phyloP scores from a whole-genome alignment of 257 asterid species.

The Nicotiana sylvestris region DNA sequence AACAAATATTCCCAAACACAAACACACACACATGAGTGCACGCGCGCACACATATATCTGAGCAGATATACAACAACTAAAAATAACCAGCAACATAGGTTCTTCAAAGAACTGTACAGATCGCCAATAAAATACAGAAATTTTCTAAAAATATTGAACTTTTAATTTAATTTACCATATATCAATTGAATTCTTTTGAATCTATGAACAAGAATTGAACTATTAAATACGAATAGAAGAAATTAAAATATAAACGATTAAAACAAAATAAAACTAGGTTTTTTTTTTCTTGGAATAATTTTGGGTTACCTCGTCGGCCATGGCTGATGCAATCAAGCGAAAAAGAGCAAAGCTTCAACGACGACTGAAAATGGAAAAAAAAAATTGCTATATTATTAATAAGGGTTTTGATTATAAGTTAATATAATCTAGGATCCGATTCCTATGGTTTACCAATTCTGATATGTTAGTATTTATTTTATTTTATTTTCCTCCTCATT shows the following conservation, averaged over 20 bases:
- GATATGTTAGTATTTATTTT: neutral
- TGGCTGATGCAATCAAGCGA: constrained; percentile 6
- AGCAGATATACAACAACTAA: neutral
- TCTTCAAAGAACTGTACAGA: neutral
- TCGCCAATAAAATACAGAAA: neutral
- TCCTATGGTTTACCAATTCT: neutral
- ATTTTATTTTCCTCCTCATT: neutral
- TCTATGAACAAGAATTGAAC: neutral
- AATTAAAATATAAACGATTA: neutral
- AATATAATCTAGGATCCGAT: neutral
- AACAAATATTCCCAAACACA: neutral
- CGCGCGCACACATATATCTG: neutral
- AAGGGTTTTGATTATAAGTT: neutral
- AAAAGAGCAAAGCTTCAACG: neutral
- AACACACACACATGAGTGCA: neutral
- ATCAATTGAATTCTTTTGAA: neutral
- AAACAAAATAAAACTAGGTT: neutral
- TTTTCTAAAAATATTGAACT: neutral
- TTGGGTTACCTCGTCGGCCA: constrained; percentile 17
- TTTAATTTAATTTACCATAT: neutral
- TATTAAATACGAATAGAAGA: neutral
- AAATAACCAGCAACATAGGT: neutral
- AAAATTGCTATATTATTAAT: neutral
- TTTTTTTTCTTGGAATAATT: neutral
- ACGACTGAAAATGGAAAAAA: neutral